These are phyloP conservation scores for Solanum habrochaites DNA, from an alignment of 257 asterid genomes.

Conservation along the genomic window DNA sequence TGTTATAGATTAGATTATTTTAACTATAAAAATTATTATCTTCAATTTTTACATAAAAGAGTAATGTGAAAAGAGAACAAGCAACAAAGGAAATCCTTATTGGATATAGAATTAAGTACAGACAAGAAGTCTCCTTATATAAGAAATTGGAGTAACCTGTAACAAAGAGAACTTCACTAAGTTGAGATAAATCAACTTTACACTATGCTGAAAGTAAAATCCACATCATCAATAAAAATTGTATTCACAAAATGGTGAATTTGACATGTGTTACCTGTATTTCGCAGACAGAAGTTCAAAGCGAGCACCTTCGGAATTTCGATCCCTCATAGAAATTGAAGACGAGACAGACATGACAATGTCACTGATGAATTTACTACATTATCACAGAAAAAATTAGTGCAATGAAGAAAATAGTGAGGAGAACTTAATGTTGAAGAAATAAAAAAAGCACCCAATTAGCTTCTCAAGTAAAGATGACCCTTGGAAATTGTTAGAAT, in stretches of 20 bases:
- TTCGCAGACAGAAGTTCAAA: slow-evolving; percentile 80
- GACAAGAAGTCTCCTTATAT: neutral
- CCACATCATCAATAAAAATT: neutral
- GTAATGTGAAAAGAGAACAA: neutral
- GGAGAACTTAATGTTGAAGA: neutral
- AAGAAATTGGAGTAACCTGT: neutral
- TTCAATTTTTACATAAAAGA: neutral
- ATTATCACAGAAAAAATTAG: neutral
- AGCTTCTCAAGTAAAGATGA: neutral
- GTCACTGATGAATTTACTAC: slow-evolving; percentile 92
- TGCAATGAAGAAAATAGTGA: neutral
- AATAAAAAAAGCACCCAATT: neutral
- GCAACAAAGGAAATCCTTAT: neutral
- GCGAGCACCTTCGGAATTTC: slow-evolving; percentile 89
- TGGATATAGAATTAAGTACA: neutral
- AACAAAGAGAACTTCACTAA: neutral
- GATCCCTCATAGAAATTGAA: slow-evolving; percentile 69
- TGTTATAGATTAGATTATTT: neutral
- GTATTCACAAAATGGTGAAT: neutral
- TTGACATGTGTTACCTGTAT: slow-evolving; percentile 47
- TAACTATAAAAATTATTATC: neutral
- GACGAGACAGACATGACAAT: slow-evolving; percentile 78
- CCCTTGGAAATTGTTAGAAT: neutral
- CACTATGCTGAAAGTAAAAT: neutral
- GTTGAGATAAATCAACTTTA: neutral